Conservation (phyloP, 148 eudicot species). For the Persicaria maculosa region DNA sequence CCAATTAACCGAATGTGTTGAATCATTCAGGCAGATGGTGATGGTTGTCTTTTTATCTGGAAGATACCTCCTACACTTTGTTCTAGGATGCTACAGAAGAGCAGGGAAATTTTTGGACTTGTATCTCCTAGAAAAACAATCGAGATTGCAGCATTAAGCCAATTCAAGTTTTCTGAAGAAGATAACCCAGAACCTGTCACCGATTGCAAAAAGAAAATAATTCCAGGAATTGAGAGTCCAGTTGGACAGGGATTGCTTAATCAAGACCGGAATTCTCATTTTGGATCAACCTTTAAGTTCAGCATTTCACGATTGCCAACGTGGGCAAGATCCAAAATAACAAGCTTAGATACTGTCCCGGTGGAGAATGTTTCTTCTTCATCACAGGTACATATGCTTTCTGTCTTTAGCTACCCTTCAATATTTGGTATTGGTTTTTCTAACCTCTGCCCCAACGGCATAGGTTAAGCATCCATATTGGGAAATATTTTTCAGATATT, state of each 20-base stretch:
- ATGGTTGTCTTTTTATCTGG: constrained; percentile 54
- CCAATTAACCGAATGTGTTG: constrained; percentile 2
- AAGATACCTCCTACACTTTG: constrained; percentile 32
- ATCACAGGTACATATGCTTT: not conserved
- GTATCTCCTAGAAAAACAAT: constrained; percentile 19
- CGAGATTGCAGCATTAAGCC: constrained; percentile 16
- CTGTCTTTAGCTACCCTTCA: not conserved
- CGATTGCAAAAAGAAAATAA: constrained; percentile 11
- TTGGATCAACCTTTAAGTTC: constrained; percentile 33
- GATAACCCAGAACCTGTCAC: constrained; percentile 14
- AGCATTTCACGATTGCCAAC: constrained; percentile 52
- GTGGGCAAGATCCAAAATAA: constrained; percentile 48
- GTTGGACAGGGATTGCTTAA: constrained; percentile 7
- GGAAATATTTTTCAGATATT: no score
- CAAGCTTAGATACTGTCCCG: constrained; percentile 13
- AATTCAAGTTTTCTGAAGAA: constrained; percentile 17
- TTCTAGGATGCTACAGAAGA: constrained; percentile 34
- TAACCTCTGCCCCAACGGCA: no score
- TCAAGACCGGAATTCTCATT: constrained; percentile 20
- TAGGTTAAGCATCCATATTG: no score
- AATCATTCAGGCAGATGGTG: constrained; percentile 38
- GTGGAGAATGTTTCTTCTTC: constrained; percentile 14
- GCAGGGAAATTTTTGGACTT: constrained; percentile 18
- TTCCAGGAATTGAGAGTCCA: constrained; percentile 15
- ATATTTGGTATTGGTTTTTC: not conserved